Evolutionary conservation across 208 protist genomes (phyloP).

Genomic region (Phytomonas serpens): DNA sequence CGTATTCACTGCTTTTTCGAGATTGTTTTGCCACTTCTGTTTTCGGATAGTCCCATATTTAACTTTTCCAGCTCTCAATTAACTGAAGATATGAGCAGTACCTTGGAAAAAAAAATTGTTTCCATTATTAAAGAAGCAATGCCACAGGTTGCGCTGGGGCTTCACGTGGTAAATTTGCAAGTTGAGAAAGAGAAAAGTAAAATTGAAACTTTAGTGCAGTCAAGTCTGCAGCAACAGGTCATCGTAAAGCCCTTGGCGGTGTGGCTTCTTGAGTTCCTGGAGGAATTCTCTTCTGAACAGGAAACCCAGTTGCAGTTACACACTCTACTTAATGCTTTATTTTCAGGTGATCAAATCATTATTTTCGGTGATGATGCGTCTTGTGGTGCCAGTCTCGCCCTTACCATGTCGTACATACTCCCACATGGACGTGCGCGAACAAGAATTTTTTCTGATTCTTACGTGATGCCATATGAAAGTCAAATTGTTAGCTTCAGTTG

Average conservation of each 20-base stretch:
- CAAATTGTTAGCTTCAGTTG: conserved; percentile 40
- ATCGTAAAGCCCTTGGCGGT: conserved; percentile 44
- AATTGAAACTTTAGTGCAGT: background rate
- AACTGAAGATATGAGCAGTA: background rate
- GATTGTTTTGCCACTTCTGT: conserved; percentile 20
- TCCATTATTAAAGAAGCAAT: background rate
- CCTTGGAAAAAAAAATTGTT: conserved; percentile 8
- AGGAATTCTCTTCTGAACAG: conserved; percentile 1
- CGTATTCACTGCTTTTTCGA: conserved; percentile 21
- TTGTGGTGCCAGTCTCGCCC: conserved; percentile 40
- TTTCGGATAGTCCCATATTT: conserved; percentile 7
- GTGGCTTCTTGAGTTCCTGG: conserved; percentile 49
- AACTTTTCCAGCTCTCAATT: background rate
- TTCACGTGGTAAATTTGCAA: background rate
- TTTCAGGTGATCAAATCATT: conserved; percentile 68
- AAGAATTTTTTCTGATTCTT: conserved; percentile 32
- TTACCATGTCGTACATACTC: conserved; percentile 46
- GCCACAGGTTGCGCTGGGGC: background rate
- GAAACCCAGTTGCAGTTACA: conserved; percentile 14
- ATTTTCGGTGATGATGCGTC: conserved; percentile 29
- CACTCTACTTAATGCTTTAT: conserved; percentile 46
- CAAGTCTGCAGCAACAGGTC: background rate
- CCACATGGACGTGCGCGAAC: conserved; percentile 29
- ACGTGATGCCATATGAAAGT: conserved; percentile 57
- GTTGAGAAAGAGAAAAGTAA: background rate